Base-by-base conservation (phyloP, 768 basidiomycete genomes). In the Lanmaoa rubissima region DNA sequence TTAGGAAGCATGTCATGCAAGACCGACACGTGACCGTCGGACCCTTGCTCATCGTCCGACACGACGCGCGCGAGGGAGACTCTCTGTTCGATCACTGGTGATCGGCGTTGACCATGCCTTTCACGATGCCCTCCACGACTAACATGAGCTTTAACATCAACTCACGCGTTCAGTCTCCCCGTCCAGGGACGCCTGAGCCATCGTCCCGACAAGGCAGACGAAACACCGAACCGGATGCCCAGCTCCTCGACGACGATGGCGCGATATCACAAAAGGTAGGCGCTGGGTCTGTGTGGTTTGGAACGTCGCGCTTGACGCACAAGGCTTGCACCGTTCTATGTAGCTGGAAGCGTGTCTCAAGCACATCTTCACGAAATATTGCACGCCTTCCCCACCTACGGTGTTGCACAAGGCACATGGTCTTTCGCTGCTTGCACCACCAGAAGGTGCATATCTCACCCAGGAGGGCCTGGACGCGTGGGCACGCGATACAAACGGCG, bases 401-500 rank as follows among this genome's bases (percentile, higher is more conserved):
- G 50, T 48, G 44, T 59, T 53, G 42, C 48, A 17, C 57, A 70
- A 66, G 51, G 61, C 67, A 35, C 55, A 61, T 6, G 62, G 59
- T 10, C 65, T 58, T 32, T 62, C 64, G 24, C 63, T 86, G 38
- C 75, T 81, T 17, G 69, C 68, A 9, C 83, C 86, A 8, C 72
- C 75, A 14, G 72, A 77, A 5, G 75, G 79, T 61, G 84, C 90
- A 43, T 86, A 75, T 68, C 74, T 91, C 17, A 75, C 81, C 8
- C 70, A 78, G 1, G 75, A 82, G 54, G 89, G 83, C 9, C 71
- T 92, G 49, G 90, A 92, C 69, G 76, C 77, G 42, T 93, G 88
- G 86, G 89, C 90, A 13, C 73, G 72, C 26, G 91, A 90, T 54
- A 93, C 91, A 11, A 93, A 93, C 58, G 91, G 90, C n/a, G 77